Base-by-base conservation (phyloP, 345 rosid species). In the Eutrema yunnanense region DNA sequence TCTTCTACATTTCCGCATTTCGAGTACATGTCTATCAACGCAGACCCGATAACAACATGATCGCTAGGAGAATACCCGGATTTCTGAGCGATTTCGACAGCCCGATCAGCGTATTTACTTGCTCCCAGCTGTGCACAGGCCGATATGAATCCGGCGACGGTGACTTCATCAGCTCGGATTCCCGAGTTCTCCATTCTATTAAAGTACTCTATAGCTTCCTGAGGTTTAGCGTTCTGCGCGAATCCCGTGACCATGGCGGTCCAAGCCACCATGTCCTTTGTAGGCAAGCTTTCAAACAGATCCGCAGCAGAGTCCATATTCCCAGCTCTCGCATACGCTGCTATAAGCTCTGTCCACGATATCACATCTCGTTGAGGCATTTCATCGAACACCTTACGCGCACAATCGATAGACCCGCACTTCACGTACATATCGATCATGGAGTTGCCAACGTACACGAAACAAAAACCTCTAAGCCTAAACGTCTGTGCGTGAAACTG, bases 71-170 rank as follows among this genome's bases (percentile, higher is more conserved):
- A 75, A 68, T 73, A 74, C 7, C 84, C 85, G 13, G 64, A 79
- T 19, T 77, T 80, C 19, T 65, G 72, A 10, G 85, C 87, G 44
- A 84, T 73, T 30, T 81, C 71, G 2, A 76, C 32, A 50, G 86
- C 82, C 81, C 86, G 80, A 27, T 87, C 71, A 2, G 83, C 92
- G 74, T 81, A 83, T 50, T 84, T 82, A 8, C 83, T 67, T 0
- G 82, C 85, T 72, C 96, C 96, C 16, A 89, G 54, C 75, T 92
- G 95, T 5, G 93, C 92, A 79, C 92, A 92, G 0, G 97, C 96
- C 0, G 97, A 88, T 65, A 94, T 84, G 14, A 83, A 88, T 34
- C 90, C 90, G 4, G 81, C 76, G 11, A 88, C 57, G 5, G 90
- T 82, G 27, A 88, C 82, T 50, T 84, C 86, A 69, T 94, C 93